Evolutionary conservation across 805 yeast species (phyloP), one percentile per base, ranked within the genome.

Genomic region (Cyberlindnera lachancei): DNA sequence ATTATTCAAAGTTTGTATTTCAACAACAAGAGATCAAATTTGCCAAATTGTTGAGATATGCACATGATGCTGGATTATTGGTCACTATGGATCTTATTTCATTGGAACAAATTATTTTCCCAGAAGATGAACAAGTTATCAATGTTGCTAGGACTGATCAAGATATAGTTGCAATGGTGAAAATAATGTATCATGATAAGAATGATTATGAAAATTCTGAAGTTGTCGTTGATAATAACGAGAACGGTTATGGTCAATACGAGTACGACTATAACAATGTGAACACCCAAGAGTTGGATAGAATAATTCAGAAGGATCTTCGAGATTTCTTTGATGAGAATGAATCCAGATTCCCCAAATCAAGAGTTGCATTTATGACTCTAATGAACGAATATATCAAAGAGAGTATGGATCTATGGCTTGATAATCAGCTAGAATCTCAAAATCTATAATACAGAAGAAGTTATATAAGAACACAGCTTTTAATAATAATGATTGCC

Each of bases 41-140:
- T 27, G 38, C 34, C 9, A 34, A 33, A 15, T 7, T 40, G 18
- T 21, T 42, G 15, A 14, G 33, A 12, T 21, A 27, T 17, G 40
- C 42, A 24, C 35, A 34, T 31, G 29, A 38, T n/a, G 36, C 29
- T 19, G 35, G 31, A 18, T 27, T 28, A 11, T 11, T 27, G 22
- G 30, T 23, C 34, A 28, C 36, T 32, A 23, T 24, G 12, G 25
- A 9, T 36, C 33, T 21, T 33, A 41, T 19, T 20, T 41, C 15
- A 12, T 26, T 61, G 11, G 58, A 59, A 26, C 45, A 53, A 14
- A 34, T 60, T 13, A 27, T 63, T 18, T 61, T 61, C 34, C 68
- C 68, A 1, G 31, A 36, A 3, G 63, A 61, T 33, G 68, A 63
- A 34, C 43, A 36, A 10, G 53, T 63, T 6, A 23, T 31, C 10